These are phyloP conservation scores for Dioscorea zingiberensis DNA, from an alignment of 106 monocot genomes.

Conservation along the genomic window DNA sequence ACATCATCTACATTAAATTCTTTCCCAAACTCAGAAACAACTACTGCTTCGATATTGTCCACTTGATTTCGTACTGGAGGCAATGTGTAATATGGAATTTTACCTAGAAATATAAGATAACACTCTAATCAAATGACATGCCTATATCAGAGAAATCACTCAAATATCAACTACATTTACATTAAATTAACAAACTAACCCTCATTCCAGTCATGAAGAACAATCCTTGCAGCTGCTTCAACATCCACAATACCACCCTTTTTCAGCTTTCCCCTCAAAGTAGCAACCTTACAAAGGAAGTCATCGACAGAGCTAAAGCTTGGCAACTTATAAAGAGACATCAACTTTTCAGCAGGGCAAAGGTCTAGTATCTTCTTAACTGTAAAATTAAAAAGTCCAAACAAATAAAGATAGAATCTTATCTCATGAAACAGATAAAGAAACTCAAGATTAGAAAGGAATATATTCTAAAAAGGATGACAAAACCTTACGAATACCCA, in stretches of 20 bases:
- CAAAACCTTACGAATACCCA: no score
- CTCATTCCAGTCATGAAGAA: conserved; percentile 98
- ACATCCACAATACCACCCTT: conserved; percentile 84
- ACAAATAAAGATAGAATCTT: neutral
- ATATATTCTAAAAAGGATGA: neutral
- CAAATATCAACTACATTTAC: no score
- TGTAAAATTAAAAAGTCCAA: conserved; percentile 15
- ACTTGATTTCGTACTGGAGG: conserved; percentile 55
- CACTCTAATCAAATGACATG: neutral
- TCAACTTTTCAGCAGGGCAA: conserved; percentile 79
- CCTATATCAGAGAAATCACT: no score
- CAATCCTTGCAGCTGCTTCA: conserved; percentile 92
- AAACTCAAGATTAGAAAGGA: neutral
- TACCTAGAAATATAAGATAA: conserved; percentile 40
- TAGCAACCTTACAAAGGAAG: conserved; percentile 85
- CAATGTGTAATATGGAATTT: conserved; percentile 86
- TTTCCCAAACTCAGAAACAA: conserved; percentile 75
- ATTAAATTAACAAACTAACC: conserved; percentile 32
- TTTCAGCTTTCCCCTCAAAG: conserved; percentile 81
- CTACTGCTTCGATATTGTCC: conserved; percentile 25
- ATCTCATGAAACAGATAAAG: neutral
- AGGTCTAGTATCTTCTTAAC: conserved; percentile 89
- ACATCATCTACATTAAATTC: conserved; percentile 91
- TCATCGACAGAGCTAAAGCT: conserved; percentile 70
- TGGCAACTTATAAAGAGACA: conserved; percentile 77